phyloP scores from a whole-genome alignment of 768 basidiomycete species.

The Mycena indigotica region DNA sequence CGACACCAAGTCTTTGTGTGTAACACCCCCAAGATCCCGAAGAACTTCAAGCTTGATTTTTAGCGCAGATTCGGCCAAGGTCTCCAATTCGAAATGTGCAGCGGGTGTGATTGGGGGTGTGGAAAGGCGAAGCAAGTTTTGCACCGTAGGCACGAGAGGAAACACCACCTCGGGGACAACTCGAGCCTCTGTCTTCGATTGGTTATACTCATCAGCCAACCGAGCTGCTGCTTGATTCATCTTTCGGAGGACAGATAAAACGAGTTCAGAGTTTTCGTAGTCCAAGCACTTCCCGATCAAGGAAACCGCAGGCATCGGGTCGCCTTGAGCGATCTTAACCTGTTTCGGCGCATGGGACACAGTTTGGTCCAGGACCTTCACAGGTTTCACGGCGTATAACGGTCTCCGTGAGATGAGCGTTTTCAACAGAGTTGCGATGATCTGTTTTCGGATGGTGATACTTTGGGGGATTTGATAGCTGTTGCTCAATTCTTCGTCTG shows the following conservation, averaged over 20 bases:
- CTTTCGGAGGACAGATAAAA: background rate
- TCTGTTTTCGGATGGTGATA: background rate
- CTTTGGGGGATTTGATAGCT: background rate
- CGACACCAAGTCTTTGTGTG: background rate
- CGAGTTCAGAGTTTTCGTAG: slow-evolving; percentile 4
- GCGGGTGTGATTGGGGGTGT: background rate
- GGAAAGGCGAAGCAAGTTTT: background rate
- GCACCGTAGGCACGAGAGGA: background rate
- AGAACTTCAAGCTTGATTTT: background rate
- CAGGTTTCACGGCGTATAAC: background rate
- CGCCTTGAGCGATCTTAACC: background rate
- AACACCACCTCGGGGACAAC: slow-evolving; percentile 1
- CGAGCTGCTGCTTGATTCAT: background rate
- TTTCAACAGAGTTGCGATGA: background rate
- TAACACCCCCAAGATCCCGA: background rate
- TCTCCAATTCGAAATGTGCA: background rate
- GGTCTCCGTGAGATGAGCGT: background rate
- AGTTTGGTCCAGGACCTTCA: background rate
- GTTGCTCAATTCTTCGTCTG: background rate
- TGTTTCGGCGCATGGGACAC: background rate
- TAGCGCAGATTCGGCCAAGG: background rate
- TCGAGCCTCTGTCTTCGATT: background rate
- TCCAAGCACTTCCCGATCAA: slow-evolving; percentile 1
- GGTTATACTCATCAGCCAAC: background rate
- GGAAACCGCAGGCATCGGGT: background rate